These are phyloP conservation scores for Moelleriella libera DNA, from an alignment of 2,329 filamentous ascomycete genomes.

Conservation along the genomic window DNA sequence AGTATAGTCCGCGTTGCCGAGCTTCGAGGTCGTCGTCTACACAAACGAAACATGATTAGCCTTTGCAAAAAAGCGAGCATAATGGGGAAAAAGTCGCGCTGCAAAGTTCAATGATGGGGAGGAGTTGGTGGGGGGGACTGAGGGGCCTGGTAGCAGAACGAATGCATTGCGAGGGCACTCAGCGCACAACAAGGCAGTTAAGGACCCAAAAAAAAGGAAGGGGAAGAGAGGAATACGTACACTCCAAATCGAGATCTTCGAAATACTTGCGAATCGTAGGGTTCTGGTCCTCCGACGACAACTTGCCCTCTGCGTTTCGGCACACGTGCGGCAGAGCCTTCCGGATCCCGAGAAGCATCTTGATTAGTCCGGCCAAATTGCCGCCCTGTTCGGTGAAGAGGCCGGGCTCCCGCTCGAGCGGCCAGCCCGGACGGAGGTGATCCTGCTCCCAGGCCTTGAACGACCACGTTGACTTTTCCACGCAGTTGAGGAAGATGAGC, in stretches of 20 bases:
- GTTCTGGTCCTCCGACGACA: slow-evolving; percentile 32
- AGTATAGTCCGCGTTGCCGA: slow-evolving; percentile 36
- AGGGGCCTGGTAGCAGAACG: not conserved
- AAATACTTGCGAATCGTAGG: slow-evolving; percentile 36
- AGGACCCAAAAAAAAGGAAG: not conserved
- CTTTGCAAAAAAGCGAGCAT: no score
- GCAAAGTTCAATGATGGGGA: not conserved
- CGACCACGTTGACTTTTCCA: slow-evolving; percentile 55
- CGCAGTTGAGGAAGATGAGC: slow-evolving; percentile 48
- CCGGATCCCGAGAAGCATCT: slow-evolving; percentile 48
- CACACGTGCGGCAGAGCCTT: slow-evolving; percentile 41
- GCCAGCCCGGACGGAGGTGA: slow-evolving; percentile 44
- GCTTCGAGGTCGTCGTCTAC: slow-evolving; percentile 20
- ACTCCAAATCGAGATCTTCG: slow-evolving; percentile 38
- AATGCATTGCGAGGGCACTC: not conserved
- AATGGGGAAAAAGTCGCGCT: no score
- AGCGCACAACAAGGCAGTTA: no score
- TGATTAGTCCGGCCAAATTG: slow-evolving; percentile 41
- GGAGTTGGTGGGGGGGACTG: no score
- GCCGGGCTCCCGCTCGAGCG: slow-evolving; percentile 40
- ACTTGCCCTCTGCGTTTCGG: slow-evolving; percentile 30
- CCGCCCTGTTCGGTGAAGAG: slow-evolving; percentile 45
- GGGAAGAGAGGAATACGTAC: slow-evolving; percentile 25
- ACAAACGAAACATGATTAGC: not conserved
- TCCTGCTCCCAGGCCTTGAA: slow-evolving; percentile 56